Conservation (phyloP, 371 early-diverging fungal genomes). For the Mucor indicus region DNA sequence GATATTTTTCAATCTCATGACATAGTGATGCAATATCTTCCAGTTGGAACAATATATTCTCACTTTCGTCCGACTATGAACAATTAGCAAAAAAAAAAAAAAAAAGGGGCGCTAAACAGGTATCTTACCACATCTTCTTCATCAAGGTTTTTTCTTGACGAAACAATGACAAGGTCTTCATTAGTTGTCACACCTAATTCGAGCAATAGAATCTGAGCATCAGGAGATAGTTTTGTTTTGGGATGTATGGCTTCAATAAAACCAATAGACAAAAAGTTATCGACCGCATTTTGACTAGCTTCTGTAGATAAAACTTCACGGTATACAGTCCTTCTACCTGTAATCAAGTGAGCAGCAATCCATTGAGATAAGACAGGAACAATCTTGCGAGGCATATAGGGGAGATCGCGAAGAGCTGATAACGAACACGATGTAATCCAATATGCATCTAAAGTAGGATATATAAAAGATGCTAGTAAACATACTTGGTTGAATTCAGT, state of each 20-base stretch:
- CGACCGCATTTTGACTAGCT: conserved; percentile 46
- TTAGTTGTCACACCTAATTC: conserved; percentile 46
- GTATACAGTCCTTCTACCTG: conserved; percentile 45
- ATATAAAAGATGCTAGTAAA: conserved; percentile 44
- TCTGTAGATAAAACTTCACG: conserved; percentile 51
- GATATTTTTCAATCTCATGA: conserved; percentile 42
- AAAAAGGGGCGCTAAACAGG: neutral
- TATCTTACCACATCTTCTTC: conserved; percentile 4
- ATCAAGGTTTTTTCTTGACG: conserved; percentile 15
- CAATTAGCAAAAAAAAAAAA: too few species aligned
- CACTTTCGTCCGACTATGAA: conserved; percentile 1
- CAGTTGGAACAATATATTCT: conserved; percentile 20
- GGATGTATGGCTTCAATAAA: conserved; percentile 47
- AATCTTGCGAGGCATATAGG: conserved; percentile 48
- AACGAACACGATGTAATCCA: conserved; percentile 53
- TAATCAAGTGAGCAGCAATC: conserved; percentile 53
- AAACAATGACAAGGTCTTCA: conserved; percentile 48
- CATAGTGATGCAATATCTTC: conserved; percentile 42
- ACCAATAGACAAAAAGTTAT: conserved; percentile 44
- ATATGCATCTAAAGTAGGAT: conserved; percentile 49
- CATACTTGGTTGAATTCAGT: conserved; percentile 33
- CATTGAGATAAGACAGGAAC: conserved; percentile 49
- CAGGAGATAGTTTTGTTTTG: conserved; percentile 43
- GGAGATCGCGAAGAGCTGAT: conserved; percentile 47
- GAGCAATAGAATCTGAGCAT: conserved; percentile 43